Evolutionary conservation across 768 basidiomycete genomes (phyloP), one percentile per base, ranked within the genome.

Genomic region (Pholiota molesta): DNA sequence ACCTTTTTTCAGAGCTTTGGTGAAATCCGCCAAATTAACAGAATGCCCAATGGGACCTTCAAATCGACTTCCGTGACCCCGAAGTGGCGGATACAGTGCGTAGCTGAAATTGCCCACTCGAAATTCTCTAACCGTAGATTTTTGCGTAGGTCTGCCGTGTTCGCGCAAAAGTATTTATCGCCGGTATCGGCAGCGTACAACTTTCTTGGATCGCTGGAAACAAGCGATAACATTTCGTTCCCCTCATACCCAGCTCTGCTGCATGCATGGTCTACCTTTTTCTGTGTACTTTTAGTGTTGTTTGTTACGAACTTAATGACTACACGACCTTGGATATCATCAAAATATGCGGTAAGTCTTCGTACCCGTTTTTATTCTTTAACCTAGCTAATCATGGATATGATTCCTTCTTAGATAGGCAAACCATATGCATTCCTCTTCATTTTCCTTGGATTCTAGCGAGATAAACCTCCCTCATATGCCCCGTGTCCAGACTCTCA

Each of bases 21-120:
- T 44, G 90, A 91, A 74, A 74, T 93, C 11, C 86, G 83, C 65
- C 86, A 87, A 64, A 91, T 93, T 69, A 83, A 79, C 39, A 79
- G 90, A 55, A 85, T 89, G 80, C 87, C 87, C 54, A 92, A 91
- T 64, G 89, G 88, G 91, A 93, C 73, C 74, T 92, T n/a, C 86
- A 91, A 67, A 80, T 93, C 53, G 85, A 88, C 68, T 93, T 92
- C 68, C 82, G 85, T 52, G 85, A 83, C 57, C 81, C 87, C 54
- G 91, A 92, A 61, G 91, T 93, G 10, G 91, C 91, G 21, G 91
- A 92, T 64, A 92, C 89, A 7, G 91, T 92, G 70, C 28, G 87
- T 42, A 37, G 47, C 23, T 49, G 17, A 44, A 44, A 16, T 21
- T 17, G n/a, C 42, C n/a, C 9, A 17, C 17, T 49, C 10, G 8